Base-by-base conservation (phyloP, 768 basidiomycete species). In the Naganishia vishniacii region DNA sequence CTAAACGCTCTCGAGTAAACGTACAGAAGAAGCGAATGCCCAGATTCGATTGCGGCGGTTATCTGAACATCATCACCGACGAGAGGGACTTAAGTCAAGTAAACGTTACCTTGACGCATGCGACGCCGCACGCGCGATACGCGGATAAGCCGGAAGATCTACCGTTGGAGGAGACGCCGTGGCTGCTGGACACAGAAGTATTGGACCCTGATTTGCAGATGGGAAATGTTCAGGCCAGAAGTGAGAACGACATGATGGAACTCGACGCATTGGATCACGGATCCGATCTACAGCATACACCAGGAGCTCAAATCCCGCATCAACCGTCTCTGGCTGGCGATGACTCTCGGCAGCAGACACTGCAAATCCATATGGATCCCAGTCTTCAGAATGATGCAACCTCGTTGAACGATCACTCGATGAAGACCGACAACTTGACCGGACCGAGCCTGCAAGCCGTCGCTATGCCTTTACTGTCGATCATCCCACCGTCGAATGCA, bases 1-100 rank as follows among this genome's bases (percentile, higher is more conserved):
- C 32, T 20, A 56, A 56, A 37, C 53, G 53, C 23, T 56, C 53
- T 34, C 53, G 53, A 1, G 53, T 56, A 1, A 37, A 25, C 37
- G 23, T 56, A 32, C 53, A 56, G 31, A 56, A 56, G 23, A 56
- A 56, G 20, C 53, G 53, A 25, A 56, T 56, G 53, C 4, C 53
- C 4, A 26, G 53, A 12, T 56, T 40, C 37, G 53, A 56, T 20
- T 56, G 53, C 23, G 53, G 53, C 8, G 53, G 53, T 7, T 56
- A 56, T 29, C 15, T 56, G 37, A 56, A 56, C 34, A 56, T 56
- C 23, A n/a, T 56, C 20, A 56, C 53, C 20, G 53, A 56, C 16
- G 53, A 56, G 15, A 34, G 53, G 20, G 53, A 56, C 15, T n/a
- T 56, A 11, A 37, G 20, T 12, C n/a, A 34, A 4, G 53, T 56